Base-by-base conservation (phyloP, 139 green algal genomes). In the Chlorella sp. region DNA sequence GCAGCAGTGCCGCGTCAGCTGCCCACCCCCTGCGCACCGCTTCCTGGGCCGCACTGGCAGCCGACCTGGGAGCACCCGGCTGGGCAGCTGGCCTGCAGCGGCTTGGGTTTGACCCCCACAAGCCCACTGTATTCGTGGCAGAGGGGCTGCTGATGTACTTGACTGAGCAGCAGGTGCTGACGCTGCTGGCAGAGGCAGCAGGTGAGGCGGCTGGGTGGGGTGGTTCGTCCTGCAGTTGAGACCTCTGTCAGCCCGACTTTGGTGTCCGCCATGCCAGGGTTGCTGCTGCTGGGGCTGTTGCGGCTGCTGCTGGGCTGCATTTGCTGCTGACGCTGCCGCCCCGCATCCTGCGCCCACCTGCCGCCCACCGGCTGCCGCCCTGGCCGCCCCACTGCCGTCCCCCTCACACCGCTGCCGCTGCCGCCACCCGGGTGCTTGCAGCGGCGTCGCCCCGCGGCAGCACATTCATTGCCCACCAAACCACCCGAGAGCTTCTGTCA, bases 91-190 rank as follows among this genome's bases (percentile, higher is more conserved):
- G n/a, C 2, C 53, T 92, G 69, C 30, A 64, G 57, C 53, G 32
- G 4, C 71, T 77, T 1, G 89, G 89, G 1, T 86, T 90, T 75
- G 89, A 92, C 86, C 77, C 84, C 28, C 28, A 1, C 2, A 71
- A 81, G 73, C 89, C 89, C 14, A 87, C 60, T 0, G 80, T 92
- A 2, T 92, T 85, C 76, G 60, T 92, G 48, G 89, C 89, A 1
- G 89, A 92, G 39, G 79, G 86, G 7, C 77, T 90, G 60, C 86
- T 90, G 26, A 90, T 90, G 86, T 90, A 90, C 37, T 53, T 90
- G 26, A 32, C 19, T 5, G 5, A 32, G 22, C 42, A 66, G 28
- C 48, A 90, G 60, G 86, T 30, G 36, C 16, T 24, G 4, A 60
- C 86, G 9, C 86, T 90, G 86, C 86, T 90, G 57, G 24, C 15